These are phyloP conservation scores for Trichothecium sympodiale DNA, from an alignment of 2,329 filamentous ascomycete species.

Conservation along the genomic window DNA sequence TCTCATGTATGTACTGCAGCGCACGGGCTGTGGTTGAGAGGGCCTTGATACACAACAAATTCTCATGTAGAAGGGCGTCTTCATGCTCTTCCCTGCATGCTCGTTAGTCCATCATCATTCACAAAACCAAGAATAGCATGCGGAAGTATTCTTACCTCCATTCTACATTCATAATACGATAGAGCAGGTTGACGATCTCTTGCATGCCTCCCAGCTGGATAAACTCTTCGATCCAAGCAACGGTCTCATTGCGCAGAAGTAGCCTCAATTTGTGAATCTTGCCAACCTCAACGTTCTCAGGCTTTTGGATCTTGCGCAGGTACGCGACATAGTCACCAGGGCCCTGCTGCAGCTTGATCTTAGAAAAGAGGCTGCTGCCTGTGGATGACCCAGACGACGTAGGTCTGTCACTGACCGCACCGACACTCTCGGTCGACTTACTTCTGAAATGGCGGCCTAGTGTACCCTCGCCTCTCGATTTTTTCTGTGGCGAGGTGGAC, in stretches of 20 bases:
- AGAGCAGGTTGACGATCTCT: slow-evolving; percentile 74
- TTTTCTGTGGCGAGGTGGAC: slow-evolving; percentile 62
- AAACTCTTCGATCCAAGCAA: slow-evolving; percentile 90
- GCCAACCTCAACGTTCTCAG: slow-evolving; percentile 80
- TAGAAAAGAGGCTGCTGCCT: slow-evolving; percentile 48
- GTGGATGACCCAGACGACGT: slow-evolving; percentile 39
- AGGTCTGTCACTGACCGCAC: slow-evolving; percentile 45
- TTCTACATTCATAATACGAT: slow-evolving; percentile 89
- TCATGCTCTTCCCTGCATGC: slow-evolving; percentile 77
- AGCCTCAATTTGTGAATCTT: slow-evolving; percentile 88
- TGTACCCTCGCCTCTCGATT: slow-evolving; percentile 55
- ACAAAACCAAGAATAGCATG: neutral
- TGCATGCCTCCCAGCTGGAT: slow-evolving; percentile 84
- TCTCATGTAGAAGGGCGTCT: slow-evolving; percentile 84
- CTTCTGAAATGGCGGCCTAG: slow-evolving; percentile 54
- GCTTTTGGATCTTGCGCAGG: slow-evolving; percentile 68
- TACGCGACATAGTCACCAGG: slow-evolving; percentile 82
- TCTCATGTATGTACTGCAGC: slow-evolving; percentile 67
- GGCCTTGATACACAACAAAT: slow-evolving; percentile 85
- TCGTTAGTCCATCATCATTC: slow-evolving; percentile 9
- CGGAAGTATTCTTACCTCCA: slow-evolving; percentile 64
- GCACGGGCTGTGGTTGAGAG: slow-evolving; percentile 85
- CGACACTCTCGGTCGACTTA: slow-evolving; percentile 62
- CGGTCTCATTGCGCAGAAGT: slow-evolving; percentile 84
- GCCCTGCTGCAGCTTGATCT: slow-evolving; percentile 62